Evolutionary conservation across 2,329 filamentous ascomycete genomes (phyloP), one percentile per base, ranked within the genome.

Genomic region (Calonectria ilicicola): DNA sequence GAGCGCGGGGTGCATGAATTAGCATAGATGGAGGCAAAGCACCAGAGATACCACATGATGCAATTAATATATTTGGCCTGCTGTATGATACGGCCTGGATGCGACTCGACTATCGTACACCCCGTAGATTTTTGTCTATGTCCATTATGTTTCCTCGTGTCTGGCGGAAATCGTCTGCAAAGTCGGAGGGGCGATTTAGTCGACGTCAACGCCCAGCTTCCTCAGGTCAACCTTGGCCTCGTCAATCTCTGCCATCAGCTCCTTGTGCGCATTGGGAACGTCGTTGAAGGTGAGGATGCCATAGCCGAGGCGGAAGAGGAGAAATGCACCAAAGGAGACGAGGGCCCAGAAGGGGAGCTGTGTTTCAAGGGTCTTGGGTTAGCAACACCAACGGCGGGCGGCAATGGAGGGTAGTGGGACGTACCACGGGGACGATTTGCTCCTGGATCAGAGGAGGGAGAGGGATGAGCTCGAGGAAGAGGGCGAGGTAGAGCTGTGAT

Each of bases 261-360:
- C 96, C 83, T 93, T 91, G 85, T 98, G 94, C 65, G 97, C 97
- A 74, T 95, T 91, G 67, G 96, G 96, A 62, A 97, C 95, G 85
- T 98, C 96, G 88, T 98, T 97, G 90, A 99, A 99, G 70, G 95
- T 98, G 83, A 98, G 89, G 79, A 99, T 94, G 76, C 97, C 97
- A 87, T 92, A 94, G 80, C 97, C 97, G 74, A 99, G 93, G 80
- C 95, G 95, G 87, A 93, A 95, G 76, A 99, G 93, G 23, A 99
- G 93, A 86, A 95, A 96, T 75, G 96, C 94, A 85, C 96, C 97
- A 82, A 98, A 96, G 26, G 94, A 92, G 77, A 99, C 94, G 79
- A 98, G 89, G 58, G 91, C 92, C 94, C 96, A 99, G 87, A 98
- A 94, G 69, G 97, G 97, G 60, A 98, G 91, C 96, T 98, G 78